phyloP scores from a whole-genome alignment of 495 filamentous ascomycete species.

The Pseudomonodictys pantanalensis region DNA sequence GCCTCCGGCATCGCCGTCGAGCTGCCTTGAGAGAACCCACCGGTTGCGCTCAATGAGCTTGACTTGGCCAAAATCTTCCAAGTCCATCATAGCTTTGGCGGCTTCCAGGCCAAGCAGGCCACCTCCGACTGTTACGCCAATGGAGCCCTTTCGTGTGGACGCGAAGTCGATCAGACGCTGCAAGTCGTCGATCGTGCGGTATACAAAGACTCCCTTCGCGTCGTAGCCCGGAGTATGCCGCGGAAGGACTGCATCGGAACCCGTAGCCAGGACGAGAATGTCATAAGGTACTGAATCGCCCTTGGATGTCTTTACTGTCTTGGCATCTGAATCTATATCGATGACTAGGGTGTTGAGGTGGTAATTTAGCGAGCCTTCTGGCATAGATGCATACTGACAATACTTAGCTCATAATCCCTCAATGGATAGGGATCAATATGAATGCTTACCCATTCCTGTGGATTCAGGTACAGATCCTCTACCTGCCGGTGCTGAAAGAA shows the following conservation, averaged over 20 bases:
- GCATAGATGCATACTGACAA: constrained; percentile 53
- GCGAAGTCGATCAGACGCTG: constrained; percentile 78
- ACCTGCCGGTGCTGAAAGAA: constrained; percentile 91
- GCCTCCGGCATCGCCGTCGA: constrained; percentile 79
- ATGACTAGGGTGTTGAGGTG: constrained; percentile 80
- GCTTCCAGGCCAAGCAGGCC: constrained; percentile 89
- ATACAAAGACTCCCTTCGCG: constrained; percentile 90
- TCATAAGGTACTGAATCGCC: constrained; percentile 77
- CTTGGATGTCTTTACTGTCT: constrained; percentile 67
- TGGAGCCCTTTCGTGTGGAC: constrained; percentile 59
- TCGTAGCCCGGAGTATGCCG: constrained; percentile 77
- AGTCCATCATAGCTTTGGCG: constrained; percentile 91
- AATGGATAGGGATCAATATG: background rate
- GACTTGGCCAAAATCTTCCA: constrained; percentile 73
- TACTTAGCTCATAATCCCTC: background rate
- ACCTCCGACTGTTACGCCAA: constrained; percentile 83
- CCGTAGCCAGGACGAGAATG: constrained; percentile 84
- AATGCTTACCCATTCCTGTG: constrained; percentile 74
- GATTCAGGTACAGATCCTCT: constrained; percentile 88
- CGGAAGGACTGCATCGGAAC: constrained; percentile 84
- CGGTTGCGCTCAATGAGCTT: constrained; percentile 84
- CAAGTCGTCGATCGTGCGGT: constrained; percentile 83
- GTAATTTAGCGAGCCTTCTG: constrained; percentile 70
- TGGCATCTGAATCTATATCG: constrained; percentile 61
- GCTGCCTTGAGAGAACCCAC: constrained; percentile 84